Conservation (phyloP, 768 basidiomycete genomes). For the Mrakia gelida region DNA sequence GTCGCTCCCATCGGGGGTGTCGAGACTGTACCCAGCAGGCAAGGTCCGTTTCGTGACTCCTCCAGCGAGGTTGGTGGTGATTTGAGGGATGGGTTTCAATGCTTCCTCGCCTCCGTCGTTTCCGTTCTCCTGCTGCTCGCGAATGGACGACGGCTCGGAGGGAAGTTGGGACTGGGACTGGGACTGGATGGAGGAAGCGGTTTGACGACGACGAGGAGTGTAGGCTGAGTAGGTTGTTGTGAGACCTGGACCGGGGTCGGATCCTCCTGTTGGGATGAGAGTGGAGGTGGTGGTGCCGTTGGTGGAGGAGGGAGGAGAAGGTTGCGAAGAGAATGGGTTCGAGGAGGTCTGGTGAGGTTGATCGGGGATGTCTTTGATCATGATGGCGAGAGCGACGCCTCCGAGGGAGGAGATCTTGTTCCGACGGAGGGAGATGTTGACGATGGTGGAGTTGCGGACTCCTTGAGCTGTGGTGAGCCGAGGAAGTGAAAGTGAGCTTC, state of each 20-base stretch:
- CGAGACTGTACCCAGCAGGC: conserved; percentile 42
- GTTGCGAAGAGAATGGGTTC: conserved; percentile 36
- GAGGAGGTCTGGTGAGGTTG: conserved; percentile 43
- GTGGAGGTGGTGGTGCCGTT: not conserved
- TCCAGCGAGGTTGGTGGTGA: conserved; percentile 35
- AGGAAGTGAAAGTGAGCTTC: not conserved
- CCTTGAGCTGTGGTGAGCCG: conserved; percentile 57
- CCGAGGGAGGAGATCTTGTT: conserved; percentile 81
- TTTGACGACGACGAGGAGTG: conserved; percentile 43
- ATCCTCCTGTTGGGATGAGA: not conserved
- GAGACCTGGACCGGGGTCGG: not conserved
- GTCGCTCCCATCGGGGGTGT: conserved; percentile 1
- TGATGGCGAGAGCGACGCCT: conserved; percentile 84
- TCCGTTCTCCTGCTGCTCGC: not conserved
- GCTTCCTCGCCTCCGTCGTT: not conserved
- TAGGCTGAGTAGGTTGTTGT: conserved; percentile 41
- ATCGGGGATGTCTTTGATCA: conserved; percentile 92
- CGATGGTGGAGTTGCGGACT: conserved; percentile 74
- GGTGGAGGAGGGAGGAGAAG: conserved; percentile 27
- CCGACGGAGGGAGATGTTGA: conserved; percentile 82
- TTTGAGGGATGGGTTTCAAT: conserved; percentile 34
- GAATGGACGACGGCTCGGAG: not conserved
- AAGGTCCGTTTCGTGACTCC: conserved; percentile 38
- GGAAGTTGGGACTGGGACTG: conserved; percentile 21
- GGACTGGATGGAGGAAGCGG: conserved; percentile 35